phyloP scores from a whole-genome alignment of 2,329 filamentous ascomycete genomes.

The Fusarium brachygibbosum region DNA sequence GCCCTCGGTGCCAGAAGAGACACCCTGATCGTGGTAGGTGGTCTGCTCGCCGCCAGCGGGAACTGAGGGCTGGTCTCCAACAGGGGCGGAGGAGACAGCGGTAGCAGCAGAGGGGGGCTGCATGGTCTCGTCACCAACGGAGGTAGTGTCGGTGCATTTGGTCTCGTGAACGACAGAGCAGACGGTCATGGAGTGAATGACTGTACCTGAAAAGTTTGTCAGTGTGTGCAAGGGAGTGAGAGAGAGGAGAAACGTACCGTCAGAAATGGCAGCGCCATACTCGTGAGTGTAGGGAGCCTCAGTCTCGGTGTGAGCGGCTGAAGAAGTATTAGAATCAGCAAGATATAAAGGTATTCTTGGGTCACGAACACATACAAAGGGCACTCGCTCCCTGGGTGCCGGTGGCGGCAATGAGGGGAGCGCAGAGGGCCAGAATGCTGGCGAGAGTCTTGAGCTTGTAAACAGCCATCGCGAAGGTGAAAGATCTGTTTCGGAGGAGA shows the following conservation, averaged over 20 bases:
- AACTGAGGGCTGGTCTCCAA: constrained; percentile 24
- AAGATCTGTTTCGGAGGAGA: constrained; percentile 15
- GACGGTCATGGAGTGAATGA: constrained; percentile 55
- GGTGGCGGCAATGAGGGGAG: constrained; percentile 39
- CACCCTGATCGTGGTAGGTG: constrained; percentile 32
- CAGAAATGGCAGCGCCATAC: constrained; percentile 51
- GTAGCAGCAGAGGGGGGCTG: constrained; percentile 25
- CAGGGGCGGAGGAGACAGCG: constrained; percentile 14
- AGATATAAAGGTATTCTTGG: neutral
- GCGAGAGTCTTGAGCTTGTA: constrained; percentile 49
- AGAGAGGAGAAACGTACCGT: constrained; percentile 46
- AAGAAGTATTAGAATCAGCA: constrained; percentile 9
- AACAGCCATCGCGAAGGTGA: constrained; percentile 47
- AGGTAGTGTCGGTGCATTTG: constrained; percentile 51
- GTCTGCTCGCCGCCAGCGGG: constrained; percentile 36
- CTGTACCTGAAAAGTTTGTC: constrained; percentile 45
- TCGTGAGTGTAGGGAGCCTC: constrained; percentile 51
- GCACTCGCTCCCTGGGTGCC: constrained; percentile 34
- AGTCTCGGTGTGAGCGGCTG: constrained; percentile 50
- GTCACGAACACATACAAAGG: constrained; percentile 37
- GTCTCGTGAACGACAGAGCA: constrained; percentile 55
- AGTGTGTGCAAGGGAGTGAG: neutral
- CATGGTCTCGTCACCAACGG: constrained; percentile 40
- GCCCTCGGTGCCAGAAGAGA: constrained; percentile 20
- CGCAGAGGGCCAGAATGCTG: constrained; percentile 42